Evolutionary conservation across 1,139 yeast species (phyloP).

Genomic region (Yamadazyma triangularis): DNA sequence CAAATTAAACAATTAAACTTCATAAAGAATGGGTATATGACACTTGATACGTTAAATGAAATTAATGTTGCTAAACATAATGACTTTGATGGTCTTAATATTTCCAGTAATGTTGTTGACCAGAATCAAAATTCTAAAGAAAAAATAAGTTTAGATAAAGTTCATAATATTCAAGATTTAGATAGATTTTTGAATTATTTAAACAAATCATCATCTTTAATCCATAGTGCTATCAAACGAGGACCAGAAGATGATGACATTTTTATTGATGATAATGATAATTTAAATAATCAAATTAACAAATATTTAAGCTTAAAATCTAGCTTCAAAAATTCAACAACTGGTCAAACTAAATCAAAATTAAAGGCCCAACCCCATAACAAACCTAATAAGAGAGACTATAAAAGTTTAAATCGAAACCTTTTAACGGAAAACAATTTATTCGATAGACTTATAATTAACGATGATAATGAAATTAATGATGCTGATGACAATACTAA

Average conservation of each 20-base stretch:
- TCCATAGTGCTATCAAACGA: conserved; percentile 37
- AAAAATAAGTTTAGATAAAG: conserved; percentile 35
- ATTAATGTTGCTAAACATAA: conserved; percentile 3
- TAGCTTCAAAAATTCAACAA: conserved; percentile 7
- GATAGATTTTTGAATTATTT: conserved; percentile 40
- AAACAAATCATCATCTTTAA: conserved; percentile 34
- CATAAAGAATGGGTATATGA: conserved; percentile 45
- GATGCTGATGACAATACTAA: not conserved
- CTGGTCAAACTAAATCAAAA: not conserved
- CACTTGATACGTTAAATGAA: conserved; percentile 38
- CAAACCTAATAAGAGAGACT: not conserved
- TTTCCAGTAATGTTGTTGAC: conserved; percentile 1
- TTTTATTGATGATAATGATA: conserved; percentile 12
- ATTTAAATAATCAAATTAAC: conserved; percentile 31
- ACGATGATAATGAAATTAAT: conserved; percentile 7
- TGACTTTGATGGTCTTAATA: conserved; percentile 4
- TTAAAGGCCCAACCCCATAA: not conserved
- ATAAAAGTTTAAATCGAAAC: not conserved
- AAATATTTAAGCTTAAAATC: conserved; percentile 24
- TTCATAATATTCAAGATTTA: conserved; percentile 39
- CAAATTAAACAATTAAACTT: conserved; percentile 44
- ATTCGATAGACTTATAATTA: conserved; percentile 10
- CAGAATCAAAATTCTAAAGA: conserved; percentile 17
- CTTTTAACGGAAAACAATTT: conserved; percentile 3
- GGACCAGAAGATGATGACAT: not conserved